Percentiles rank a stretch among this genome's conserved stretches.
Conservation (phyloP, 2,329 filamentous ascomycete genomes). For the Apiospora koreana region DNA sequence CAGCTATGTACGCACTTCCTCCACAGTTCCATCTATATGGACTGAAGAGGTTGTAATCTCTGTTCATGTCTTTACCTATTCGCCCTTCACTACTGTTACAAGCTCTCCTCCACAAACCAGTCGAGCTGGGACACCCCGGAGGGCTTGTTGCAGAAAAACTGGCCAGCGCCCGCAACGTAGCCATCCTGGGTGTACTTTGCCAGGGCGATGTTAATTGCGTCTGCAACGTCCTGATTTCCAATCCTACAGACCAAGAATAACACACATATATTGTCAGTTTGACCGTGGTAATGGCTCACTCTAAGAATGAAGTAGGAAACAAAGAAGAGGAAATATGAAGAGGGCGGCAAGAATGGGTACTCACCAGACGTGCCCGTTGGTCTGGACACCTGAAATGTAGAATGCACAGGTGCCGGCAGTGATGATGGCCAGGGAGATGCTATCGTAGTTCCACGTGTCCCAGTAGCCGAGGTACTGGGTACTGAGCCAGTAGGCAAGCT, state of each 20-base stretch:
- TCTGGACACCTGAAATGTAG: neutral
- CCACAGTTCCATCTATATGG: neutral
- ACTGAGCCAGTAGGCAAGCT: neutral
- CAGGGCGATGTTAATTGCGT: neutral
- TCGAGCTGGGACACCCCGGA: neutral
- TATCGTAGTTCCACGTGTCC: neutral
- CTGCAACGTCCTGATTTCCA: neutral
- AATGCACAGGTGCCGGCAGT: neutral
- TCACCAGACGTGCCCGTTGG: neutral
- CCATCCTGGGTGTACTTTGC: neutral
- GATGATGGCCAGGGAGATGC: neutral
- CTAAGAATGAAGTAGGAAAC: too few relatives aligned
- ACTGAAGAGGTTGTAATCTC: neutral
- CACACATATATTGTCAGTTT: neutral
- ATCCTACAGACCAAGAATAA: neutral
- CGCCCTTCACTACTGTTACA: fast-evolving
- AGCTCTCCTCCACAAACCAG: neutral
- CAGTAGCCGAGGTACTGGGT: neutral
- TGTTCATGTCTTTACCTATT: neutral
- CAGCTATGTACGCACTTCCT: neutral
- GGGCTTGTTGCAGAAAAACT: neutral
- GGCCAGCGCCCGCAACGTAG: neutral
- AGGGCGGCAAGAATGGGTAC: neutral
- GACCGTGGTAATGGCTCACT: neutral
- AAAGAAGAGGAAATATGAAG: too few relatives aligned